These are phyloP conservation scores for Xylaria sp. DNA, from an alignment of 495 filamentous ascomycete species.

Conservation along the genomic window DNA sequence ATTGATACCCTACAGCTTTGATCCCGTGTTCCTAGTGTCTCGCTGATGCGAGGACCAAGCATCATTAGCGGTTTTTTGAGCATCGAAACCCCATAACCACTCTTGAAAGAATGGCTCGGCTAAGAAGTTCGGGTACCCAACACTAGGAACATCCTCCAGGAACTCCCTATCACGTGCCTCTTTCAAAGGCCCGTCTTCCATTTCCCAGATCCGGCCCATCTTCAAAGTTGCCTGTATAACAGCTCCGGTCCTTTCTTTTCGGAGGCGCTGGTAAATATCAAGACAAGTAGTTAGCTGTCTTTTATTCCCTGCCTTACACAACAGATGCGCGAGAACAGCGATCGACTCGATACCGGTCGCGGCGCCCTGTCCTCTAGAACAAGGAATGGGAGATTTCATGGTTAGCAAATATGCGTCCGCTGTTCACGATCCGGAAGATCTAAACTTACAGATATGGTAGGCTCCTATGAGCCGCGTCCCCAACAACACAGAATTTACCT, in stretches of 20 bases:
- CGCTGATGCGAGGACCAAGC: conserved; percentile 52
- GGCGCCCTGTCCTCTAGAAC: no score
- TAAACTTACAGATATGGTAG: conserved; percentile 33
- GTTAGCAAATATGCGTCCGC: no score
- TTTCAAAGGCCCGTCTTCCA: conserved; percentile 26
- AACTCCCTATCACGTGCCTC: conserved; percentile 24
- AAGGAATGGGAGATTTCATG: no score
- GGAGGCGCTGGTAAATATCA: conserved; percentile 20
- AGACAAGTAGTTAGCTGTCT: neutral
- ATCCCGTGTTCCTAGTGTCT: no score
- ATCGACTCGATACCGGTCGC: conserved; percentile 28
- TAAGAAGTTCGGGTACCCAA: conserved; percentile 27
- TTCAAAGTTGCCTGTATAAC: conserved; percentile 21
- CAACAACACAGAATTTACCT: conserved; percentile 23
- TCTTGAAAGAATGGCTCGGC: conserved; percentile 32
- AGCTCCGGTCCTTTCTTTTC: conserved; percentile 22
- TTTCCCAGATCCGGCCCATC: conserved; percentile 28
- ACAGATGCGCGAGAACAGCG: conserved; percentile 15
- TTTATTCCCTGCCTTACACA: conserved; percentile 20
- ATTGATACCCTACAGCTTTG: no score
- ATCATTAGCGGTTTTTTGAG: conserved; percentile 2
- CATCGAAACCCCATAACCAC: conserved; percentile 32
- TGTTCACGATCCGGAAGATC: no score
- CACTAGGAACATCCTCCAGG: conserved; percentile 9
- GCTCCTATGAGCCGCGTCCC: conserved; percentile 28